Base-by-base conservation (phyloP, 2,329 filamentous ascomycete genomes). In the Fusarium continuum region DNA sequence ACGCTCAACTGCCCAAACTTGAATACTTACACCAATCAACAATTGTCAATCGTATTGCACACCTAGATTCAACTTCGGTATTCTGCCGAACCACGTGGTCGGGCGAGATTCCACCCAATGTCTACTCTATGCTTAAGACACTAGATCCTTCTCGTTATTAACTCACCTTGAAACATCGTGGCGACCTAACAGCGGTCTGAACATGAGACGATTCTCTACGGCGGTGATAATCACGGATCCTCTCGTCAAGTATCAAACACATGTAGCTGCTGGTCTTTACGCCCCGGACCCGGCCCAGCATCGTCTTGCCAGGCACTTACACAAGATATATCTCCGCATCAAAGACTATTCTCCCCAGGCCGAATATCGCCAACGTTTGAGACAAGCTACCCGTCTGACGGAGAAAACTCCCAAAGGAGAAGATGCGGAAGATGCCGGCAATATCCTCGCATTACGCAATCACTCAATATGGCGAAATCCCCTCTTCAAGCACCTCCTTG, bases 271-370 rank as follows among this genome's bases (percentile, higher is more conserved):
- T 5, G 86, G 88, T 44, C 76, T 84, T 40, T 90, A 89, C 72
- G 79, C 82, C 40, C 88, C 90, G 8, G 91, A 94, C 75, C 85
- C 85, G 6, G 84, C 88, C 19, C 90, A 92, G 72, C 88, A 92
- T 74, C 84, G 89, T 17, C 80, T 92, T 7, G 91, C 91, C 6
- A 81, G 91, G 34, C 90, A 94, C 75, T 81, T 94, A 2, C 90
- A 91, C 67, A 91, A 91, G 72, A 81, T 94, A 10, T 94, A 95
- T 68, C 79, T 86, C 31, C 83, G 88, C 3, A 79, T 94, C 34
- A 93, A 91, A 72, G 91, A 94, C 74, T 94, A 95, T 75, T 85
- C 89, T 29, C 91, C 91, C 0, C 84, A 87, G 40, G 68, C 84
- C 11, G 89, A 92, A 70, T 93, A 93, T 72, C 83, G 83, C 25